Conservation (phyloP, 73 alveolate genomes). For the Tetrahymena thermophila region DNA sequence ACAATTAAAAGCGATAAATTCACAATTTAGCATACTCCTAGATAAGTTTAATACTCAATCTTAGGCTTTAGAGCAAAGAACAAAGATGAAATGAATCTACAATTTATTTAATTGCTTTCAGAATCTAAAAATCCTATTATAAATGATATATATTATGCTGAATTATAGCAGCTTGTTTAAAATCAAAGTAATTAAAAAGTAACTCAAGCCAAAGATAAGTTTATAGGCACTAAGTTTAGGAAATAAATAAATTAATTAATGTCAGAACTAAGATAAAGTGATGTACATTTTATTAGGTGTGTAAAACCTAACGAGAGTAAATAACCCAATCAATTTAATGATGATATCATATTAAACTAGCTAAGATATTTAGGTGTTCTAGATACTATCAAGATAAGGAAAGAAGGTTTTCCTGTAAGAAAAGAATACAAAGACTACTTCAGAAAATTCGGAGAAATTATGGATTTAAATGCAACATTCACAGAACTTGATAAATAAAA, state of each 20-base stretch:
- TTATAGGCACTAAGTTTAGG: conserved; percentile 80
- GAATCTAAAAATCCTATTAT: conserved; percentile 24
- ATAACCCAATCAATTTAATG: conserved; percentile 48
- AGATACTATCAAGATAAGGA: conserved; percentile 85
- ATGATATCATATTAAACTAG: conserved; percentile 72
- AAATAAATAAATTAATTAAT: conserved; percentile 81
- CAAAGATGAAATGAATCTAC: conserved; percentile 74
- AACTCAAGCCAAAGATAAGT: conserved; percentile 25
- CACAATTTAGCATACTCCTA: conserved; percentile 76
- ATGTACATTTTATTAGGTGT: conserved; percentile 89
- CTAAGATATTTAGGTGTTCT: conserved; percentile 94
- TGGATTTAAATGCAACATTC: conserved; percentile 4
- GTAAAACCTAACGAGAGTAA: conserved; percentile 89
- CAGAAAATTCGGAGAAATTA: conserved; percentile 74
- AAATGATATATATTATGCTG: conserved; percentile 52
- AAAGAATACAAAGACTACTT: conserved; percentile 78
- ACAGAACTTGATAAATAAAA: background rate
- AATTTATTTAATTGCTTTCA: background rate
- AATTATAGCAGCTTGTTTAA: conserved; percentile 44
- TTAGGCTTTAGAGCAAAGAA: conserved; percentile 82
- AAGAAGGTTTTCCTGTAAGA: conserved; percentile 86
- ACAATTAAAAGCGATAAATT: conserved; percentile 39
- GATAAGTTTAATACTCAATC: conserved; percentile 70
- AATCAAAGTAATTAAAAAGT: background rate
- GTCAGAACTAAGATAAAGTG: conserved; percentile 75